A percentile compares a stretch with the other conserved stretches of the same genome.
Evolutionary conservation across 305 asterid species (phyloP).

Genomic region (Fraxinus dipetala): DNA sequence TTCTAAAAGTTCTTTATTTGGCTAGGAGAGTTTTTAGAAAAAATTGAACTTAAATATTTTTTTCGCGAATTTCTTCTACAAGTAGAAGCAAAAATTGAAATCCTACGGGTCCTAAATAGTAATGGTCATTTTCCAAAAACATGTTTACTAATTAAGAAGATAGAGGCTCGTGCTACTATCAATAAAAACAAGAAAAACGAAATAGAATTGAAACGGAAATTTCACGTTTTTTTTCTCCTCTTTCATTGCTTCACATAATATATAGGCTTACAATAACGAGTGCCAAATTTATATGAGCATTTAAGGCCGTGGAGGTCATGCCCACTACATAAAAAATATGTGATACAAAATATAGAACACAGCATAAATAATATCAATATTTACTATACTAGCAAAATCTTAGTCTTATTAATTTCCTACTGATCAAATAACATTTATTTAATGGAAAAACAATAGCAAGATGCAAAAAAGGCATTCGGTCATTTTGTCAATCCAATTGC

Average conservation of each 20-base stretch:
- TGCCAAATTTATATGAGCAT: background rate
- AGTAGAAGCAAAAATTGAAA: background rate
- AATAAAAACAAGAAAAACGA: background rate
- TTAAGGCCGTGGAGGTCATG: background rate
- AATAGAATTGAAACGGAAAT: background rate
- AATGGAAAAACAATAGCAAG: background rate
- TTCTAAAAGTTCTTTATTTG: background rate
- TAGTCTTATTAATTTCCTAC: background rate
- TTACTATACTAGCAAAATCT: background rate
- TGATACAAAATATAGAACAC: background rate
- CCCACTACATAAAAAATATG: background rate
- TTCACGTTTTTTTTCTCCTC: background rate
- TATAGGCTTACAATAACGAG: background rate
- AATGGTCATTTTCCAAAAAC: background rate
- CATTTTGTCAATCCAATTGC: background rate
- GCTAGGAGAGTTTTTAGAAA: background rate
- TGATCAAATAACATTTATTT: background rate
- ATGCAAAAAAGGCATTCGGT: background rate
- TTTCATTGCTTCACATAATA: background rate
- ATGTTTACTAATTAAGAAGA: background rate
- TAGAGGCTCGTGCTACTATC: background rate
- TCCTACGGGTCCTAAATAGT: background rate
- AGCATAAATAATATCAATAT: background rate
- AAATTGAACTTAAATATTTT: no score
- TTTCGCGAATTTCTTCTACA: background rate